Conservation (phyloP, 2,329 filamentous ascomycete species). For the Cladosporium oxysporum region DNA sequence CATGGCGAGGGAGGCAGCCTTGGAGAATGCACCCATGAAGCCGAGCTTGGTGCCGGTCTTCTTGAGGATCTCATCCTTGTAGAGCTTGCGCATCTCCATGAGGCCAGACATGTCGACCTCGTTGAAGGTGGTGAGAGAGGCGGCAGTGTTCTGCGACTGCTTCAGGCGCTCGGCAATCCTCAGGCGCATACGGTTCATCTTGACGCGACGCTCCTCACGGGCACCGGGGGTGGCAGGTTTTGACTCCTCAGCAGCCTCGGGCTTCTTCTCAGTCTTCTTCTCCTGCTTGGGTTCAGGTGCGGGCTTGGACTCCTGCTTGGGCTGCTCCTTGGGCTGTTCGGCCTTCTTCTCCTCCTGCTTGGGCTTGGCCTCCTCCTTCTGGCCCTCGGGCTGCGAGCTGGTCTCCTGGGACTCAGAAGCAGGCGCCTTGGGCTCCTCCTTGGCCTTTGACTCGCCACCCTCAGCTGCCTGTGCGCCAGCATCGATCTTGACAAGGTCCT, state of each 20-base stretch:
- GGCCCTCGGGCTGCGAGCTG: slow-evolving; percentile 55
- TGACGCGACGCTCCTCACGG: slow-evolving; percentile 89
- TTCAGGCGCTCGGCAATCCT: slow-evolving; percentile 97
- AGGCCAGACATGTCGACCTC: slow-evolving; percentile 98
- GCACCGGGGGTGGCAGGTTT: slow-evolving; percentile 56
- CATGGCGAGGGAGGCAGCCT: slow-evolving; percentile 87
- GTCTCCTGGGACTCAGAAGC: slow-evolving; percentile 59
- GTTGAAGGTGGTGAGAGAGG: slow-evolving; percentile 96
- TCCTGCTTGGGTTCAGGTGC: slow-evolving; percentile 39
- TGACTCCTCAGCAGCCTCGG: slow-evolving; percentile 45
- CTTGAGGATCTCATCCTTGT: slow-evolving; percentile 96
- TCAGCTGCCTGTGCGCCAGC: slow-evolving; percentile 62
- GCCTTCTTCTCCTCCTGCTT: slow-evolving; percentile 42
- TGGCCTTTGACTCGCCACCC: slow-evolving; percentile 53
- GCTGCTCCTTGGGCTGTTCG: slow-evolving; percentile 45
- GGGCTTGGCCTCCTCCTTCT: slow-evolving; percentile 48
- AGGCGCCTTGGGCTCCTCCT: slow-evolving; percentile 62
- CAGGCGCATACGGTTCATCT: slow-evolving; percentile 99
- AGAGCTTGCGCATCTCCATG: slow-evolving; percentile 95
- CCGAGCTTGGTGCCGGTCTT: slow-evolving; percentile 96
- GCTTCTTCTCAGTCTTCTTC: slow-evolving; percentile 43
- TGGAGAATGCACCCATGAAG: slow-evolving; percentile 99
- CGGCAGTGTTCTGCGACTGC: slow-evolving; percentile 98
- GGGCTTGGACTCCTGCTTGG: slow-evolving; percentile 36
- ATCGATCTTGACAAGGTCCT: slow-evolving; percentile 86